phyloP scores from a whole-genome alignment of 768 basidiomycete species.

The Nidularia pulvinata region DNA sequence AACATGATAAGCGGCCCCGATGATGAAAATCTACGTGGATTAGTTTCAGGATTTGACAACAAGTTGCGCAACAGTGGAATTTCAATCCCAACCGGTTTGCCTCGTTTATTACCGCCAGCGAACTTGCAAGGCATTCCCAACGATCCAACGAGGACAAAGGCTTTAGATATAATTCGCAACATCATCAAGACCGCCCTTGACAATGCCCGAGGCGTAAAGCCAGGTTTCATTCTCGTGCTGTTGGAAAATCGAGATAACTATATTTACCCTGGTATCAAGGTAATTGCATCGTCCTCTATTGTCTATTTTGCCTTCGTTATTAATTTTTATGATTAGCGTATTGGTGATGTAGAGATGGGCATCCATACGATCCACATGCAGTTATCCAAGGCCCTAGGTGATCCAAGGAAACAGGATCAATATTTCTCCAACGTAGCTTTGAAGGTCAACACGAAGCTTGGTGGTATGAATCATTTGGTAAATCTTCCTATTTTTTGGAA shows the following conservation, averaged over 20 bases:
- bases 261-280: slow-evolving; percentile 83
- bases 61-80: slow-evolving; percentile 68
- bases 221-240: slow-evolving; percentile 70
- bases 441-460: slow-evolving; percentile 84
- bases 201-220: slow-evolving; percentile 23
- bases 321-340: slow-evolving; percentile 30
- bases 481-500: slow-evolving; percentile 3
- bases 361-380: slow-evolving; percentile 78
- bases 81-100: slow-evolving; percentile 31
- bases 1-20: slow-evolving; percentile 32
- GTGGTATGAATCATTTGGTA: slow-evolving; percentile 74
- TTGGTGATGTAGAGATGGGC: slow-evolving; percentile 75
- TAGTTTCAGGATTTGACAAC: slow-evolving; percentile 51
- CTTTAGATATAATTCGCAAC: slow-evolving; percentile 39
- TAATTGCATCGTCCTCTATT: slow-evolving; percentile 8
- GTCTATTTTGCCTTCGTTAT: neutral
- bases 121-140: slow-evolving; percentile 17
- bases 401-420: slow-evolving; percentile 64
- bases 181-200: slow-evolving; percentile 28
- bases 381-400: slow-evolving; percentile 55
- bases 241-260: slow-evolving; percentile 67
- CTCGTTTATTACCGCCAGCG: slow-evolving; percentile 35
- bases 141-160: slow-evolving; percentile 32
- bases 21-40: slow-evolving; percentile 35
- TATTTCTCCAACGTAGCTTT: slow-evolving; percentile 83